These are phyloP conservation scores for Mariannaea elegans DNA, from an alignment of 2,329 filamentous ascomycete species.

Conservation along the genomic window DNA sequence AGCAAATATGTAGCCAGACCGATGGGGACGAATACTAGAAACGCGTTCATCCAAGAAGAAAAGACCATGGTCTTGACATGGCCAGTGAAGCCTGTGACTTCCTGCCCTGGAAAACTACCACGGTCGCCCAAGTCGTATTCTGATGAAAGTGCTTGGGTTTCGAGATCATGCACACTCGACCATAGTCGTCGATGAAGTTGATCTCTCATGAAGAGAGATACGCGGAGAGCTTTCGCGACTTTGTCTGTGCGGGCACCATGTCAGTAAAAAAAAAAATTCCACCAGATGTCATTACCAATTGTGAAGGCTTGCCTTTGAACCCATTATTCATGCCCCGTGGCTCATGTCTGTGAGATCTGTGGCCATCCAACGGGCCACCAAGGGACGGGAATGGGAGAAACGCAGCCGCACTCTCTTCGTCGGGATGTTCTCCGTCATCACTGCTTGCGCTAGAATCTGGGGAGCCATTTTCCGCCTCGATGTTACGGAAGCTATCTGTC, in stretches of 20 bases:
- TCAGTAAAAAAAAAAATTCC: background rate
- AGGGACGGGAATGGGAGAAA: constrained; percentile 1
- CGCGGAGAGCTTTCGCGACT: constrained; percentile 29
- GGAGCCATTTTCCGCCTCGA: constrained; percentile 19
- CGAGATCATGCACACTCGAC: constrained; percentile 32
- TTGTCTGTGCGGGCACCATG: constrained; percentile 5
- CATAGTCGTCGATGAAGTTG: constrained; percentile 34
- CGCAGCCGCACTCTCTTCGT: constrained; percentile 19
- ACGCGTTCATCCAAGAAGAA: constrained; percentile 66
- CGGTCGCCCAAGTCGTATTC: constrained; percentile 21
- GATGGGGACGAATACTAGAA: constrained; percentile 76
- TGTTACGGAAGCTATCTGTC: constrained; percentile 25
- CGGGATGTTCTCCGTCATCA: constrained; percentile 19
- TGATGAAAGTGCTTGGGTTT: constrained; percentile 30
- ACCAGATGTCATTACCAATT: too few relatives aligned
- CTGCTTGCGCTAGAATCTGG: constrained; percentile 21
- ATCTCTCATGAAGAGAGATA: constrained; percentile 34
- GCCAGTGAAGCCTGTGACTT: constrained; percentile 22
- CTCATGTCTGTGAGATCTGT: constrained; percentile 20
- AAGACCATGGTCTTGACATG: constrained; percentile 42
- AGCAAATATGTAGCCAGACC: constrained; percentile 65
- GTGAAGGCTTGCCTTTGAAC: constrained; percentile 17
- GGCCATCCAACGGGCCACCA: background rate
- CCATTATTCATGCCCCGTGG: constrained; percentile 8
- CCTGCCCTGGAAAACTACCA: constrained; percentile 1